These are phyloP conservation scores for Trichothecium roseum DNA, from an alignment of 2,329 filamentous ascomycete species.

Conservation along the genomic window DNA sequence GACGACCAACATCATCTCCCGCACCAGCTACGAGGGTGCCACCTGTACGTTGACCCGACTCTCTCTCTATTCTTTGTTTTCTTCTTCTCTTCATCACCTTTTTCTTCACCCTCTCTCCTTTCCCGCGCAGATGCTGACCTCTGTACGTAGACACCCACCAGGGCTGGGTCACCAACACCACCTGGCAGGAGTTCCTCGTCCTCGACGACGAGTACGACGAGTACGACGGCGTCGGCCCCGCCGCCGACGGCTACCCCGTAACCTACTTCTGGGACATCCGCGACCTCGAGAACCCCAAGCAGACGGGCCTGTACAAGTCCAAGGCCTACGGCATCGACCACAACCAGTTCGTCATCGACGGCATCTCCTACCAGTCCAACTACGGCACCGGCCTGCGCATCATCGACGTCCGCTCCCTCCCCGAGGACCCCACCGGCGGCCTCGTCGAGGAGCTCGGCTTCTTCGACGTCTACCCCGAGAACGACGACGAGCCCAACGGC, in stretches of 20 bases:
- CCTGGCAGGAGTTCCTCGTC: conserved; percentile 29
- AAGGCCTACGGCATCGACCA: conserved; percentile 25
- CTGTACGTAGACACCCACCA: conserved; percentile 40
- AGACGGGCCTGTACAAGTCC: conserved; percentile 24
- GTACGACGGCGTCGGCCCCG: conserved; percentile 22
- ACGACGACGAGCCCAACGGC: conserved; percentile 26
- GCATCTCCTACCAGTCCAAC: conserved; percentile 31
- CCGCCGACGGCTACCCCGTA: conserved; percentile 29
- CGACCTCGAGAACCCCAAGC: conserved; percentile 25
- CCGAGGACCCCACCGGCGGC: conserved; percentile 25
- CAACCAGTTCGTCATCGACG: conserved; percentile 32
- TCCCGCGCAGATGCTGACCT: not conserved
- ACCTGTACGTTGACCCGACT: conserved; percentile 21
- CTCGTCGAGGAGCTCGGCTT: conserved; percentile 29
- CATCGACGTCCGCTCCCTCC: conserved; percentile 17
- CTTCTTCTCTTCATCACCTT: too few relatives aligned
- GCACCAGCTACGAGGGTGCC: conserved; percentile 41
- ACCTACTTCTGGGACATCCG: conserved; percentile 38
- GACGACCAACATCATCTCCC: conserved; percentile 32
- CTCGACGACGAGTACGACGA: conserved; percentile 41
- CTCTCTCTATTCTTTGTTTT: too few relatives aligned
- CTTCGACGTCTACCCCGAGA: conserved; percentile 36
- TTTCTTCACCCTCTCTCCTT: too few relatives aligned
- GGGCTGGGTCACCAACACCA: conserved; percentile 36
- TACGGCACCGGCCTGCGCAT: conserved; percentile 32